Evolutionary conservation across 371 early-diverging fungal species (phyloP).

Genomic region (Cokeromyces recurvatus): DNA sequence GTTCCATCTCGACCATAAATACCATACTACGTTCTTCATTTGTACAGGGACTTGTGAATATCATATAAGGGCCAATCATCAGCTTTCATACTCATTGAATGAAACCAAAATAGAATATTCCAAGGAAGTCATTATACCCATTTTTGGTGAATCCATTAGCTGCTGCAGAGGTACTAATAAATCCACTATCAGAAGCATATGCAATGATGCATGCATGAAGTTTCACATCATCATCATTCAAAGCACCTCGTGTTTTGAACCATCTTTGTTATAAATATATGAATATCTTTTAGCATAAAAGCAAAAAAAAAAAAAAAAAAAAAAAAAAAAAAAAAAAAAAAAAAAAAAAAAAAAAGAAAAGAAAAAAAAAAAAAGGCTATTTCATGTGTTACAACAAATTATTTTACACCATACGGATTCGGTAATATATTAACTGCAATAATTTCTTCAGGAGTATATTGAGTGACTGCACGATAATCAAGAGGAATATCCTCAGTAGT

Average conservation of each 20-base stretch:
- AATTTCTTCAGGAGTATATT: too few species aligned
- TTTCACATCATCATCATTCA: slow-evolving; percentile 54
- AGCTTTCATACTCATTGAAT: slow-evolving; percentile 76
- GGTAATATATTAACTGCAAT: too few species aligned
- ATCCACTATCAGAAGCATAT: slow-evolving; percentile 28
- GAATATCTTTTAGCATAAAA: too few species aligned
- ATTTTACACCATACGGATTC: too few species aligned
- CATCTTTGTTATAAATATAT: slow-evolving; percentile 44
- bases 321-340: too few species aligned
- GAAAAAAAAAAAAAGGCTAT: too few species aligned
- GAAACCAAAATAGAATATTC: slow-evolving; percentile 94
- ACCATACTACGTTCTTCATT: slow-evolving; percentile 71
- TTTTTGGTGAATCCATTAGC: slow-evolving; percentile 38
- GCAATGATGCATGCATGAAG: slow-evolving; percentile 63
- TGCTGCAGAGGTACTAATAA: slow-evolving; percentile 16
- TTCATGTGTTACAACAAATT: too few species aligned
- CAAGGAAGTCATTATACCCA: slow-evolving; percentile 75
- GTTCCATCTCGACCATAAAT: slow-evolving; percentile 76
- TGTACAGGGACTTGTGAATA: slow-evolving; percentile 70
- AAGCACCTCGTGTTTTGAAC: slow-evolving; percentile 64
- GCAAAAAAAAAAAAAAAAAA: too few species aligned
- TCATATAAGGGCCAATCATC: slow-evolving; percentile 82
- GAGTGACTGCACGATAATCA: too few species aligned
- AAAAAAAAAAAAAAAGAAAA: too few species aligned
- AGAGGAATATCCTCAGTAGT: too few species aligned